Evolutionary conservation across 768 basidiomycete genomes (phyloP), one percentile per base, ranked within the genome.

Genomic region (Lentinula sp.): DNA sequence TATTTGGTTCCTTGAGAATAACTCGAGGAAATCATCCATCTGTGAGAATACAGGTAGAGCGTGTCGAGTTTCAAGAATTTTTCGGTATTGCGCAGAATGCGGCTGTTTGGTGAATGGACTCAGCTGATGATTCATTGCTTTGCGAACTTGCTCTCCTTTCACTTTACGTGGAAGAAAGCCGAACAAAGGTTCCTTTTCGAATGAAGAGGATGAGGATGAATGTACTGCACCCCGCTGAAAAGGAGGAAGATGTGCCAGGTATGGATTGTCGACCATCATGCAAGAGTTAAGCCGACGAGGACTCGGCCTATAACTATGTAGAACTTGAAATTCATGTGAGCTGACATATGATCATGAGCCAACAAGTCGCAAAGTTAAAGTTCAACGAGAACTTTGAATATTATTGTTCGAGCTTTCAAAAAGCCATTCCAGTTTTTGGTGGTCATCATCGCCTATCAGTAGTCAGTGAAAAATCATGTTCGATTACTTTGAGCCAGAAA

Each of bases 61-160:
- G 77, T 88, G 93, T 61, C 97, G 85, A 10, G 80, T 74, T 67
- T 88, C 87, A 23, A 98, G 72, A 61, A 98, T 95, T 75, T 3
- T 93, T 73, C 78, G 85, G 78, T 97, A 98, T 64, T 88, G 83
- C 3, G 82, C 69, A 0, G 92, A 84, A 70, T 88, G 88, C 0
- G 92, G 89, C 61, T 70, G 73, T 61, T 88, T 88, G 4, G 91
- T 97, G 76, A 98, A 98, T 1, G 96, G 90, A 68, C 98, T 98
- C 43, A 88, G 63, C 43, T 89, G 83, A 62, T 88, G 81, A 67
- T 89, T 85, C 83, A 95, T 77, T 23, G 87, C 88, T 55, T 75
- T 77, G 62, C 82, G 80, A 13, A 87, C 89, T 75, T 92, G 84
- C 5, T 76, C 73, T 2, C 82, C 86, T 0, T 74, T 82, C 37